Evolutionary conservation across 2,329 filamentous ascomycete species (phyloP).

Genomic region (Cladosporium sp.): DNA sequence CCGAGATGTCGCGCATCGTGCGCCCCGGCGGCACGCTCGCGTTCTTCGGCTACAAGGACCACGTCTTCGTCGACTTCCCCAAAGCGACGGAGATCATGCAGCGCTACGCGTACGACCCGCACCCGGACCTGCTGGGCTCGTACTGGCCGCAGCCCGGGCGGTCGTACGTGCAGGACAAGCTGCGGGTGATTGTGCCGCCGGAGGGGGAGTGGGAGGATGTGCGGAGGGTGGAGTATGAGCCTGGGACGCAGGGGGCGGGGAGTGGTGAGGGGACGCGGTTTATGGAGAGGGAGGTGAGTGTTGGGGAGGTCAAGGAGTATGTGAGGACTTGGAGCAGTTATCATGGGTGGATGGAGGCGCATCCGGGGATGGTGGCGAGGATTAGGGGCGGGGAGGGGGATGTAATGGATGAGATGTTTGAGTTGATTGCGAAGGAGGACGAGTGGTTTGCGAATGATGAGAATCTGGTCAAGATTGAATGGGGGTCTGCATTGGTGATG

Average conservation of each 20-base stretch:
- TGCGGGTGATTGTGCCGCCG: constrained; percentile 49
- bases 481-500: constrained; percentile 56
- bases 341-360: constrained; percentile 52
- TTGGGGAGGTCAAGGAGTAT: constrained; percentile 57
- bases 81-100: constrained; percentile 49
- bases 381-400: constrained; percentile 54
- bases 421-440: constrained; percentile 50
- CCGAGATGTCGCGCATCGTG: constrained; percentile 49
- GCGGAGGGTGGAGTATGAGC: constrained; percentile 52
- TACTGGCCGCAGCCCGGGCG: constrained; percentile 60
- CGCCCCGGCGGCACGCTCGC: constrained; percentile 53
- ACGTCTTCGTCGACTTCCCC: constrained; percentile 50
- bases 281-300: constrained; percentile 48
- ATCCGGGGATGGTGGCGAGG: constrained; percentile 46
- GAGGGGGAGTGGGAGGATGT: constrained; percentile 48
- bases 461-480: constrained; percentile 51
- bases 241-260: constrained; percentile 38
- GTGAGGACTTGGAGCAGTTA: constrained; percentile 55
- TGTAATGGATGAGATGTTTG: constrained; percentile 57
- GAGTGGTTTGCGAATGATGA: constrained; percentile 45
- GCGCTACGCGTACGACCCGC: constrained; percentile 48
- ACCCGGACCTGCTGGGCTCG: constrained; percentile 46
- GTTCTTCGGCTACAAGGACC: constrained; percentile 62
- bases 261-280: constrained; percentile 41
- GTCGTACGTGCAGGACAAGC: constrained; percentile 47